A percentile compares a stretch with the other conserved stretches of the same genome.
These are phyloP conservation scores for Hyaloscypha bicolor DNA, from an alignment of 495 filamentous ascomycete species.

Conservation along the genomic window DNA sequence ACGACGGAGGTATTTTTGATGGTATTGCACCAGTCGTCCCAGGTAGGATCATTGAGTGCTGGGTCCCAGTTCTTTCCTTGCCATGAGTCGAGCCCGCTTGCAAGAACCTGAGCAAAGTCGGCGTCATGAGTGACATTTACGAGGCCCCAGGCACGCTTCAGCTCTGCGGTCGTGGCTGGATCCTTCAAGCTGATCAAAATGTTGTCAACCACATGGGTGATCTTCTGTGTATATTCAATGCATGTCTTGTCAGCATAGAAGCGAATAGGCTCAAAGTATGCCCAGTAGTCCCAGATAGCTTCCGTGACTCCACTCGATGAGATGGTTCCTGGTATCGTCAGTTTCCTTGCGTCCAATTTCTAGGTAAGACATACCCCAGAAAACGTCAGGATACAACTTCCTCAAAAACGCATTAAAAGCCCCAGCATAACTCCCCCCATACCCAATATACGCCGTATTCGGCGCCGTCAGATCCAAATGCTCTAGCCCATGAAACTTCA, in stretches of 20 bases:
- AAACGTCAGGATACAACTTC: conserved; percentile 67
- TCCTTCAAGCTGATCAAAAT: conserved; percentile 59
- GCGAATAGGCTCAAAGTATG: conserved; percentile 68
- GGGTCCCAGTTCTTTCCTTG: conserved; percentile 76
- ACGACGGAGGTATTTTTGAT: conserved; percentile 51
- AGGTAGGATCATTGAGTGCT: conserved; percentile 50
- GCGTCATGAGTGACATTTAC: conserved; percentile 55
- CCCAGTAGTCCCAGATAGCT: conserved; percentile 73
- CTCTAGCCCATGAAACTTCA: conserved; percentile 67
- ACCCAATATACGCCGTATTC: conserved; percentile 65
- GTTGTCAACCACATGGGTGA: conserved; percentile 63
- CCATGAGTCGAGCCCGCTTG: conserved; percentile 52
- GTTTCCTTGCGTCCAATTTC: background rate
- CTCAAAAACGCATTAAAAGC: conserved; percentile 72
- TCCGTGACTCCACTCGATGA: conserved; percentile 70
- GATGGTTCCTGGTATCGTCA: conserved; percentile 52
- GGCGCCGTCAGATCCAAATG: conserved; percentile 58
- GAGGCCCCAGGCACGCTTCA: conserved; percentile 64
- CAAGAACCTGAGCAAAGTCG: conserved; percentile 63
- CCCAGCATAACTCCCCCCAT: conserved; percentile 76
- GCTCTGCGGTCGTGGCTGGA: conserved; percentile 45
- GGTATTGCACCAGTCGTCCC: conserved; percentile 62
- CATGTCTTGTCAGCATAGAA: conserved; percentile 52
- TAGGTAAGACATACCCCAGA: conserved; percentile 50
- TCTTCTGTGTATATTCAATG: conserved; percentile 55